Evolutionary conservation across 129 eudicot species (phyloP), one percentile per base, ranked within the genome.

Genomic region (Arctium minus): DNA sequence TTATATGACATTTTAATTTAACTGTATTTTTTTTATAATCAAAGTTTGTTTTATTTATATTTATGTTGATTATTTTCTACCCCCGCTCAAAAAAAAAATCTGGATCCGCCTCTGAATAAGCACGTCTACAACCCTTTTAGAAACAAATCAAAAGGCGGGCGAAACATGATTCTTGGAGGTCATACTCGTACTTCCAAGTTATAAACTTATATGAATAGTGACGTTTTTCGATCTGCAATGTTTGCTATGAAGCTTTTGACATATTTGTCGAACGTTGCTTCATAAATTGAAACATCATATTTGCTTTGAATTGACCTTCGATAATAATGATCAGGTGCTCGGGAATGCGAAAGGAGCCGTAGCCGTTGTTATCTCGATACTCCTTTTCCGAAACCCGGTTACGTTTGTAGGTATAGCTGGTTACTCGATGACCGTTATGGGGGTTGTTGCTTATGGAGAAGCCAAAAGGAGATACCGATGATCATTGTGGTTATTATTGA

Each of bases 281-380:
- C 73, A 18, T 36, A 78, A 60, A 31, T 8, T 35, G 42, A 39
- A 73, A 72, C 44, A 32, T 81, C 42, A 31, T 29, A 60, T 30
- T 74, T 73, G 35, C 64, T 17, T 44, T 22, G 9, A 44, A 70
- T 8, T 38, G 12, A 77, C 73, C 48, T 71, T 37, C 30, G 3
- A 78, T 18, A 38, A 29, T 3, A 76, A 17, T 82, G 44, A 17
- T 74, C 90, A 96, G 97, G 99, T 96, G 29, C 77, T 96, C 29
- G 99, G 97, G 67, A 96, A 96, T 85, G 99, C 99, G 15, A 96
- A 96, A 86, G 97, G 99, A 12, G 99, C 97, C 6, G 99, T 96
- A 78, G 99, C 97, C 6, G 99, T 96, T 60, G 98, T 96, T 2
- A 91, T 96, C 85, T 96, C 99, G 10, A 96, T 96, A 75, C 93